Percentiles rank a stretch among this genome's conserved stretches.
phyloP scores from a whole-genome alignment of 805 yeast species.

The Teunomyces gatunensis region DNA sequence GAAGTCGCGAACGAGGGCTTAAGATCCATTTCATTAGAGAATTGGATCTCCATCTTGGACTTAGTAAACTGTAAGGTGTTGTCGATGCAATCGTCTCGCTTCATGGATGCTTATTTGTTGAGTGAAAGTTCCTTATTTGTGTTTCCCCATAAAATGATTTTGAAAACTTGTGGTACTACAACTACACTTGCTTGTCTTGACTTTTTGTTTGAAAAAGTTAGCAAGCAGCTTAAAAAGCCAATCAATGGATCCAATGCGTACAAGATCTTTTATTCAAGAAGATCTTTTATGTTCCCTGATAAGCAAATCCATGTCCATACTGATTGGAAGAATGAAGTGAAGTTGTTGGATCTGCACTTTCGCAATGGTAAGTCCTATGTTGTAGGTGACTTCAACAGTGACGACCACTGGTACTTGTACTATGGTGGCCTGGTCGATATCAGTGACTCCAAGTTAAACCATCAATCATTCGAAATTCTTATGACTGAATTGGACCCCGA shows the following conservation, averaged over 20 bases:
- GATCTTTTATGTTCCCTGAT: constrained; percentile 90
- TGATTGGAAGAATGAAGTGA: constrained; percentile 81
- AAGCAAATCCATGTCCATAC: constrained; percentile 78
- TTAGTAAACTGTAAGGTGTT: constrained; percentile 84
- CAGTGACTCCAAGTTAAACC: constrained; percentile 22
- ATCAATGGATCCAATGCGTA: constrained; percentile 42
- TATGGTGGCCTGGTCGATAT: constrained; percentile 46
- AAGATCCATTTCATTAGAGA: constrained; percentile 59
- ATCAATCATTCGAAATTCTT: constrained; percentile 81
- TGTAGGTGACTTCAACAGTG: constrained; percentile 71
- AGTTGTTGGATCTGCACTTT: constrained; percentile 64
- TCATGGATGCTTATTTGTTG: constrained; percentile 78
- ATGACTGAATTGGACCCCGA: constrained; percentile 78
- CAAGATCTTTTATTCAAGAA: constrained; percentile 83
- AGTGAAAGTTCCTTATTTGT: constrained; percentile 91
- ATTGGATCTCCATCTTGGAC: constrained; percentile 74
- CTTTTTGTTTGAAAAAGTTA: constrained; percentile 49
- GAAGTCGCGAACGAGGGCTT: constrained; percentile 46
- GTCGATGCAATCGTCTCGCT: constrained; percentile 65
- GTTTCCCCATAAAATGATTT: constrained; percentile 76
- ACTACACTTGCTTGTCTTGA: constrained; percentile 79
- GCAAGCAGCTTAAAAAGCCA: constrained; percentile 12
- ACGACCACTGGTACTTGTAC: constrained; percentile 90
- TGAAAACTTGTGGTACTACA: constrained; percentile 96
- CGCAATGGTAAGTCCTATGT: constrained; percentile 60